These are phyloP conservation scores for Picocystis salinarum DNA, from an alignment of 139 green algal genomes.

Conservation along the genomic window DNA sequence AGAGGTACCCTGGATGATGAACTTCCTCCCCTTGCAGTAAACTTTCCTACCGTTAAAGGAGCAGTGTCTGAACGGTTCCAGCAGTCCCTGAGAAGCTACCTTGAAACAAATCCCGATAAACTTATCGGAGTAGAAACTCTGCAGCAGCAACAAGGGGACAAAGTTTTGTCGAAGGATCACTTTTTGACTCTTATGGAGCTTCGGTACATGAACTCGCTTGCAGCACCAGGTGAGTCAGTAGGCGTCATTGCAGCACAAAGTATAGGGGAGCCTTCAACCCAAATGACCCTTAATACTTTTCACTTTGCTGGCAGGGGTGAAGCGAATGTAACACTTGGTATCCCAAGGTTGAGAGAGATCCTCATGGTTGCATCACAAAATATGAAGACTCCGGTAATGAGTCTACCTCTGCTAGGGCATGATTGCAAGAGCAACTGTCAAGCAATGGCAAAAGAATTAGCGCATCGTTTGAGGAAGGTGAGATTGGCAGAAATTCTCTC, in stretches of 20 bases:
- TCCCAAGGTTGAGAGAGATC: conserved; percentile 86
- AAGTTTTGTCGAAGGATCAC: too few relatives aligned
- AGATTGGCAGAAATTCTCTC: conserved; percentile 6
- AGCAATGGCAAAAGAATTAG: conserved; percentile 27
- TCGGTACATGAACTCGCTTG: conserved; percentile 53
- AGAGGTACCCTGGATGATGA: too few relatives aligned
- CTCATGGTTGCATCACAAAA: conserved; percentile 66
- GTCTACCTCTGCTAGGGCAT: conserved; percentile 40
- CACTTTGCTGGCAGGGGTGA: conserved; percentile 55
- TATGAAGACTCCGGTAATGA: conserved; percentile 89
- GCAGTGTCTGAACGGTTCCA: too few relatives aligned
- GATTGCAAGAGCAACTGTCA: not conserved
- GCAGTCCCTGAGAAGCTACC: too few relatives aligned
- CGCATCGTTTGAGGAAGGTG: conserved; percentile 39
- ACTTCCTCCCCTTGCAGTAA: too few relatives aligned
- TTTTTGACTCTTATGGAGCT: conserved; percentile 53
- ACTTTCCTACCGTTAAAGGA: too few relatives aligned
- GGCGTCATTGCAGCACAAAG: conserved; percentile 85
- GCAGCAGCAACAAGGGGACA: too few relatives aligned
- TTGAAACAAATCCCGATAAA: too few relatives aligned
- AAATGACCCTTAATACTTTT: conserved; percentile 11
- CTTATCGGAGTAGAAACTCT: too few relatives aligned
- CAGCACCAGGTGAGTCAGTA: conserved; percentile 69
- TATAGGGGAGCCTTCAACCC: conserved; percentile 67
- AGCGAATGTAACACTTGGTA: conserved; percentile 94